Evolutionary conservation across 78 protist species (phyloP), one percentile per base, ranked within the genome.

Genomic region (Dictyostelium capitatum): DNA sequence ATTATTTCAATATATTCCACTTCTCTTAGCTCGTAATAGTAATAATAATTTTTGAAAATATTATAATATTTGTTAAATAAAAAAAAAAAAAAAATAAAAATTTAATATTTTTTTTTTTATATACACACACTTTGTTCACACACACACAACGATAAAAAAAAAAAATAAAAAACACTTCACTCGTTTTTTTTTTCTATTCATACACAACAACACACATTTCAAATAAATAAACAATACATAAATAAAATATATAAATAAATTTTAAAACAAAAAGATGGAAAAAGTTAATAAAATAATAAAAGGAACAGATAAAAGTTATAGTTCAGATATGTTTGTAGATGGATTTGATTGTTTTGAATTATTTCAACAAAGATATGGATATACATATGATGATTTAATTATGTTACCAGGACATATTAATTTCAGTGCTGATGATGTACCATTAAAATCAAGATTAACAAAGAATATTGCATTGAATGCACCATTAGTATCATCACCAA

Each of bases 401-500:
- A 80, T 90, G 89, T 74, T 90, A 48, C 95, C 95, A 64, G 95
- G 95, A 15, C 95, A 90, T 79, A 90, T 90, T n/a, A 62, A 80
- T 59, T 90, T 90, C 72, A 56, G 82, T 6, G 93, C 93, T 11
- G 89, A 91, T 14, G 75, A 91, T 19, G 89, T 91, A 6, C 17
- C 48, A 50, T 78, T 96, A 6, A 20, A 23, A 47, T 30, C 90
- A 6, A 57, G 69, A 19, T 62, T 95, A 8, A 91, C 98, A 25
- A 73, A 78, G 28, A 95, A 89, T 48, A 80, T 96, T 81, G 28
- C 14, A 50, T 50, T 96, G 47, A 64, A 89, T 78, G 15, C 56
- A 17, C 98, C 98, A 25, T 57, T 97, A 54, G 95, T 96, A 11
- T 65, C 89, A 23, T 82, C 95, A 14, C 97, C 98, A 48, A 98